A percentile compares a stretch with the other conserved stretches of the same genome.
phyloP scores from a whole-genome alignment of 169 alveolate species.

The Cryptosporidium meleagridis region DNA sequence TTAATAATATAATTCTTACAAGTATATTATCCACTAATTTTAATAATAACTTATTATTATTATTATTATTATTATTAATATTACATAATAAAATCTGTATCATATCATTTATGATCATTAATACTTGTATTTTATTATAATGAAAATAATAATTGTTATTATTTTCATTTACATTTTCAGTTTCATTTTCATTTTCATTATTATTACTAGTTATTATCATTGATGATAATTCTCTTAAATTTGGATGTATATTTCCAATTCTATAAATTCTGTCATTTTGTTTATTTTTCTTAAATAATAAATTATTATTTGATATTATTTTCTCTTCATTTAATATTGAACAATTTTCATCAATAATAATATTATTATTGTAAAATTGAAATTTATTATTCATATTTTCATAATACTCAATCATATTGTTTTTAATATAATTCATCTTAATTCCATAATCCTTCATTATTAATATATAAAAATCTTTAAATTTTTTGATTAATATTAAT shows the following conservation, averaged over 20 bases:
- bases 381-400: constrained; percentile 62
- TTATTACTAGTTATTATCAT: constrained; percentile 61
- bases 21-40: neutral
- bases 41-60: neutral
- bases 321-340: constrained; percentile 65
- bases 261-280: constrained; percentile 35
- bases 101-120: neutral
- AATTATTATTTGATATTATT: neutral
- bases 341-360: constrained; percentile 75
- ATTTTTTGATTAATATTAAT: constrained; percentile 11
- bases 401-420: constrained; percentile 10
- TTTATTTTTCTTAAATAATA: neutral
- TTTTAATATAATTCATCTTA: neutral
- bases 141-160: constrained; percentile 45
- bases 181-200: constrained; percentile 54
- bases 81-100: constrained; percentile 44
- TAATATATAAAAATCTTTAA: neutral
- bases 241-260: constrained; percentile 53
- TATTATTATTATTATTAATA: neutral
- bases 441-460: neutral
- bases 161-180: no score
- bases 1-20: neutral
- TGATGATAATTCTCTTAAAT: constrained; percentile 15
- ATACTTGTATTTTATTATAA: constrained; percentile 31
- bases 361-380: constrained; percentile 69